Conservation (phyloP, 768 basidiomycete species). For the Pulveroboletus frians region DNA sequence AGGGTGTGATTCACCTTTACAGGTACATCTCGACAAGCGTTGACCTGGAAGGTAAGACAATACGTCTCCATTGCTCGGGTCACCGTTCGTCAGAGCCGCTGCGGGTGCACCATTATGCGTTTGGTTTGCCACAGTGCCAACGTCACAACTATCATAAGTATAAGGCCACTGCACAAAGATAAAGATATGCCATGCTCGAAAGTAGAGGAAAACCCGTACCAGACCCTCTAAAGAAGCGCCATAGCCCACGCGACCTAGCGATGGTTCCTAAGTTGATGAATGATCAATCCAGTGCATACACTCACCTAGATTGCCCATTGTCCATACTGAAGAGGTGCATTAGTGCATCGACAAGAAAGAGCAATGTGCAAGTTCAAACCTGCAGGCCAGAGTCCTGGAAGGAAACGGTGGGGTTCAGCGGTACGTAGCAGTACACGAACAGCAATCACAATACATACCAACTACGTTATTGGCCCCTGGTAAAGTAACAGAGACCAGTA, state of each 20-base stretch:
- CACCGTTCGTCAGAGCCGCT: slow-evolving; percentile 59
- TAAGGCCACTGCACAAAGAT: slow-evolving; percentile 61
- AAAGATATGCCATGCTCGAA: slow-evolving; percentile 1
- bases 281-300: neutral
- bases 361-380: slow-evolving; percentile 13
- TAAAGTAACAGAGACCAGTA: slow-evolving; percentile 63
- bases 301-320: slow-evolving; percentile 72
- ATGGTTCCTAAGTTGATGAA: neutral
- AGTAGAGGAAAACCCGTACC: slow-evolving; percentile 36
- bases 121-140: slow-evolving; percentile 90
- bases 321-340: slow-evolving; percentile 44
- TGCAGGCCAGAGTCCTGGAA: slow-evolving; percentile 69
- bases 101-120: slow-evolving; percentile 59
- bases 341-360: slow-evolving; percentile 4
- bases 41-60: slow-evolving; percentile 88
- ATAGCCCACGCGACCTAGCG: slow-evolving; percentile 73
- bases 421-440: neutral
- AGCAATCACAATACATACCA: slow-evolving; percentile 24
- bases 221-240: slow-evolving; percentile 83
- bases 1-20: slow-evolving; percentile 78
- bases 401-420: neutral
- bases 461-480: slow-evolving; percentile 60
- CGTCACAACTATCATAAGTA: slow-evolving; percentile 81
- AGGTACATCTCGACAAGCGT: slow-evolving; percentile 83
- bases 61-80: slow-evolving; percentile 43